Percentiles rank a stretch among this genome's conserved stretches.
phyloP scores from a whole-genome alignment of 352 stramenopile species.

The Phytophthora podocarpi region DNA sequence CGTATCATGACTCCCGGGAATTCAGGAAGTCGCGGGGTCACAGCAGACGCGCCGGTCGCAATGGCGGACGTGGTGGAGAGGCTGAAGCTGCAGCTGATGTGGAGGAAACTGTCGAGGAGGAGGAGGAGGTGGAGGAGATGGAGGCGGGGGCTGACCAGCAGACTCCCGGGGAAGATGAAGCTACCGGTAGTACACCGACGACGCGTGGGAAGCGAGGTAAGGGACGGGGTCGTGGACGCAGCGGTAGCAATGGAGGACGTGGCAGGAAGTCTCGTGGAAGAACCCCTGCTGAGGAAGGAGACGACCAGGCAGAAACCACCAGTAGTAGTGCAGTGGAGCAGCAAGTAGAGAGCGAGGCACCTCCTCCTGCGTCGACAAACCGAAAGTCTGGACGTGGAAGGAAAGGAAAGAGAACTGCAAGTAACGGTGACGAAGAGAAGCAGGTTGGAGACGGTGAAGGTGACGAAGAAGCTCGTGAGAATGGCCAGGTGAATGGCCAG shows the following conservation, averaged over 20 bases:
- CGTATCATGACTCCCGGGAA: conserved; percentile 40
- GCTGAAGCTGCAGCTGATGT: background rate
- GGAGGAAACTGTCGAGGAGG: conserved; percentile 13
- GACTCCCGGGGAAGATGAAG: conserved; percentile 14
- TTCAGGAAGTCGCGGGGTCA: conserved; percentile 36
- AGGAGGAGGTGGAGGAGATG: conserved; percentile 6
- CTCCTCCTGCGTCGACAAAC: conserved; percentile 7
- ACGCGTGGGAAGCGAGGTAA: conserved; percentile 41
- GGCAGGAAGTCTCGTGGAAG: conserved; percentile 24
- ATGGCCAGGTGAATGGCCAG: conserved; percentile 21
- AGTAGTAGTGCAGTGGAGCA: conserved; percentile 22
- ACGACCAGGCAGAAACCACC: conserved; percentile 19
- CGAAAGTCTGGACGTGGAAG: conserved; percentile 27
- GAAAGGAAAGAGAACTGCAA: conserved; percentile 25
- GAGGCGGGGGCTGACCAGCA: conserved; percentile 18
- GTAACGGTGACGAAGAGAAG: conserved; percentile 27
- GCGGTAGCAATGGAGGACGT: conserved; percentile 31
- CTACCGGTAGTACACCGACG: conserved; percentile 9
- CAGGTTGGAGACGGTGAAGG: conserved; percentile 6
- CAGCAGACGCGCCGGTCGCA: conserved; percentile 26
- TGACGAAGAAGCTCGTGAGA: conserved; percentile 17
- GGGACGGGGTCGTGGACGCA: conserved; percentile 43
- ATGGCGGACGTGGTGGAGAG: conserved; percentile 11
- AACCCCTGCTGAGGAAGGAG: conserved; percentile 18
- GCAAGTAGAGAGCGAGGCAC: conserved; percentile 19